phyloP scores from a whole-genome alignment of 441 rosid species.

The Arabidopsis hybrid region DNA sequence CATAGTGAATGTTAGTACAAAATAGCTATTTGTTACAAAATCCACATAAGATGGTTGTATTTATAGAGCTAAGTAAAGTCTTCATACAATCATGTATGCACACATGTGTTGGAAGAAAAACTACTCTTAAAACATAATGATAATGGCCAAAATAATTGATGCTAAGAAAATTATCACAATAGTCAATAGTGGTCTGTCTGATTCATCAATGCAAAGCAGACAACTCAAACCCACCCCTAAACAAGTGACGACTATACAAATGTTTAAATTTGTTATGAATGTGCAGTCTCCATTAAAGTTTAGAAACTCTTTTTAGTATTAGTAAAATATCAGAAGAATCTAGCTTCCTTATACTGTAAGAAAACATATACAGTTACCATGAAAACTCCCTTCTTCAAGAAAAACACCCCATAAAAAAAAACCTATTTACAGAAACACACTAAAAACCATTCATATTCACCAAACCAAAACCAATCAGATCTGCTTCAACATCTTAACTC shows the following conservation, averaged over 20 bases:
- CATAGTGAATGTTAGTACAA: too few relatives aligned
- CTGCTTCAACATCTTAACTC: conserved; percentile 22
- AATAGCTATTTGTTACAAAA: too few relatives aligned
- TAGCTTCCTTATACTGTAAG: conserved; percentile 37
- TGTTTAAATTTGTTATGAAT: not conserved
- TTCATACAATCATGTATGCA: not conserved
- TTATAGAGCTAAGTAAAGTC: too few relatives aligned
- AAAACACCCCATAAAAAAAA: conserved; percentile 14
- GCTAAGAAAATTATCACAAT: not conserved
- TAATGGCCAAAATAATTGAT: not conserved
- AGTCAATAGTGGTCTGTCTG: not conserved
- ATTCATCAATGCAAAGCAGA: not conserved
- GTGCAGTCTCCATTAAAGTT: conserved; percentile 10
- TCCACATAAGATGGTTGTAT: too few relatives aligned
- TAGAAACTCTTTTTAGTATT: conserved; percentile 33
- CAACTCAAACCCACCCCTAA: conserved; percentile 5
- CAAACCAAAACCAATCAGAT: conserved; percentile 45
- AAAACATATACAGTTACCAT: conserved; percentile 38
- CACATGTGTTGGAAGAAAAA: not conserved
- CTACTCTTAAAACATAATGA: not conserved
- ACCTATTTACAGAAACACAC: conserved; percentile 42
- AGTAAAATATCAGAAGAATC: conserved; percentile 34
- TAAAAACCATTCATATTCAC: conserved; percentile 35
- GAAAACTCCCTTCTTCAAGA: conserved; percentile 24
- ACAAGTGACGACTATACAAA: not conserved